Evolutionary conservation across 148 eudicot genomes (phyloP).

Genomic region (Rhododendron simsii): DNA sequence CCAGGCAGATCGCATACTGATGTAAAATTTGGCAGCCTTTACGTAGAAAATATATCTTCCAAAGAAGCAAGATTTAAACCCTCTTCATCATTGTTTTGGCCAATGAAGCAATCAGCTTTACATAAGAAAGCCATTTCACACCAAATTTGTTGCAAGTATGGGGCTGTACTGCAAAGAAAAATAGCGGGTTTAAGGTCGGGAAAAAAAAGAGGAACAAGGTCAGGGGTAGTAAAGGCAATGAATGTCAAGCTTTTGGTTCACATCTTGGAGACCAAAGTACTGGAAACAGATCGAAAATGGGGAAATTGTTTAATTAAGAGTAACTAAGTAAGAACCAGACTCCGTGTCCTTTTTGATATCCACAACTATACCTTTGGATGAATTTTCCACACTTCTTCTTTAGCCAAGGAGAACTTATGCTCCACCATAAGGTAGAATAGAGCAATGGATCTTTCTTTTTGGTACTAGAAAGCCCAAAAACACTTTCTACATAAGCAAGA

Average conservation of each 20-base stretch:
- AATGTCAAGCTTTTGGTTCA: not conserved
- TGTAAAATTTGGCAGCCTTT: not conserved
- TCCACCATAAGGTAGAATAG: not conserved
- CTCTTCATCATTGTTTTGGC: not conserved
- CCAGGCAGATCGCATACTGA: not conserved
- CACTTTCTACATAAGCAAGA: not conserved
- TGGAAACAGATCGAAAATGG: not conserved
- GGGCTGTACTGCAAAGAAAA: not conserved
- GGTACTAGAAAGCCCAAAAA: not conserved
- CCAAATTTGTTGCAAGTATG: not conserved
- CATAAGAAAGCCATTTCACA: not conserved
- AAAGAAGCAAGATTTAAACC: not conserved
- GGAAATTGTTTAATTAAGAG: not conserved
- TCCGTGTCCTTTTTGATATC: not conserved
- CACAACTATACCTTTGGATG: not conserved
- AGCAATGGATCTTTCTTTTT: not conserved
- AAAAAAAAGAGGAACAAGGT: not conserved
- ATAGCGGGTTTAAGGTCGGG: not conserved
- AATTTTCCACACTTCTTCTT: not conserved
- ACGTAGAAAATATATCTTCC: not conserved
- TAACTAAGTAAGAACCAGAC: not conserved
- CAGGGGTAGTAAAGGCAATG: not conserved
- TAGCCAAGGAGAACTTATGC: not conserved
- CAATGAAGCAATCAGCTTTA: not conserved
- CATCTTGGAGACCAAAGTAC: not conserved